Conservation (phyloP, 768 basidiomycete species). For the Neoboletus brunneissimus region DNA sequence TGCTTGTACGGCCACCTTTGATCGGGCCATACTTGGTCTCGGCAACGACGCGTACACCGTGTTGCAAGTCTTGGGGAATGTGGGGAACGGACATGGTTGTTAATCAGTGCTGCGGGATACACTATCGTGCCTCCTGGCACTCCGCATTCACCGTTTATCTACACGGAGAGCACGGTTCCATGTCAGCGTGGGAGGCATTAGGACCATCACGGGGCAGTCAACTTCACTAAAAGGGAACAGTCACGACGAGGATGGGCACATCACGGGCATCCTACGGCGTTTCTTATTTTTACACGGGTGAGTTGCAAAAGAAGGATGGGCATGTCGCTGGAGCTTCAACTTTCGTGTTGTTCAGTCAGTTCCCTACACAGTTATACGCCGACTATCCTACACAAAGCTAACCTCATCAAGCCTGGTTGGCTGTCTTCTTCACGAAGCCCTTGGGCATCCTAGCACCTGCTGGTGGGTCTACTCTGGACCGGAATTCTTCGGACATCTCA, state of each 20-base stretch:
- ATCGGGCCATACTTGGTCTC: constrained; percentile 56
- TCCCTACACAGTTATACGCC: not conserved
- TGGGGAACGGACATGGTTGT: constrained; percentile 32
- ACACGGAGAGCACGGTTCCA: not conserved
- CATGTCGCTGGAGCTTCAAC: not conserved
- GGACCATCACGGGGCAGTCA: not conserved
- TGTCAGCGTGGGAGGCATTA: constrained; percentile 6
- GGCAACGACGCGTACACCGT: constrained; percentile 42
- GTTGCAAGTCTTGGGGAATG: constrained; percentile 55
- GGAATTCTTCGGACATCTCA: constrained; percentile 64
- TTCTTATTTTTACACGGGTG: not conserved
- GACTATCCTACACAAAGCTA: constrained; percentile 6
- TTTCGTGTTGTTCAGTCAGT: not conserved
- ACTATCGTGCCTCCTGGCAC: not conserved
- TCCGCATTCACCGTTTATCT: constrained; percentile 12
- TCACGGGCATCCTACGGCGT: constrained; percentile 4
- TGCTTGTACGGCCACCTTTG: constrained; percentile 56
- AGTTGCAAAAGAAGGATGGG: not conserved
- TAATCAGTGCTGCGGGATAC: not conserved
- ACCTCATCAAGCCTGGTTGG: not conserved
- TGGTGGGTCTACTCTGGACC: constrained; percentile 47
- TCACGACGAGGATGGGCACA: not conserved
- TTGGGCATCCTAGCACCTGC: constrained; percentile 55
- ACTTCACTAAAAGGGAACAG: not conserved
- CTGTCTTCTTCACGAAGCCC: constrained; percentile 29